Conservation (phyloP, 2,329 filamentous ascomycete genomes). For the Pseudogymnoascus sp. region DNA sequence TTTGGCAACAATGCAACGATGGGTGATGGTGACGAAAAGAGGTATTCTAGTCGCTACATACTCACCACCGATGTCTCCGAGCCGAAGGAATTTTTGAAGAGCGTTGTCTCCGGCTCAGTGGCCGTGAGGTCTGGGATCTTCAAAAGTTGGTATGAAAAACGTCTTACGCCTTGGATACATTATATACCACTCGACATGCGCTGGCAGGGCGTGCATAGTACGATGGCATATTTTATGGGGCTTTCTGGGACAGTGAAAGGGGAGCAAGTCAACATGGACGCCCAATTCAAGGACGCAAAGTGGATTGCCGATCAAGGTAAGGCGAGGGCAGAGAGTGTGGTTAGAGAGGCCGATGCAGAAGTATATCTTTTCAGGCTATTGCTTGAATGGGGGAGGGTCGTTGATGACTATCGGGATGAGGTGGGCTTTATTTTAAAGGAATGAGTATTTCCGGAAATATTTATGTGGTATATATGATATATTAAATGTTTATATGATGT, state of each 20-base stretch:
- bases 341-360: constrained; percentile 51
- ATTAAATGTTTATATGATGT: not conserved
- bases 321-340: constrained; percentile 46
- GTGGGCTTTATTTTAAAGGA: constrained; percentile 26
- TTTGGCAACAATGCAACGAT: constrained; percentile 23
- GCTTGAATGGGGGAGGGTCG: constrained; percentile 39
- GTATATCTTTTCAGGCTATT: constrained; percentile 49
- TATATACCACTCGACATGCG: constrained; percentile 53
- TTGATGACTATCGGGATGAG: constrained; percentile 34
- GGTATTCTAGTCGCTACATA: constrained; percentile 41
- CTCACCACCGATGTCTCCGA: constrained; percentile 50
- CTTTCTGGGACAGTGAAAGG: constrained; percentile 10
- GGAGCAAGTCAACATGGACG: constrained; percentile 7
- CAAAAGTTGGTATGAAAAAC: constrained; percentile 56
- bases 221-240: constrained; percentile 27
- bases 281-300: constrained; percentile 32
- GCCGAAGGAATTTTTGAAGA: constrained; percentile 42
- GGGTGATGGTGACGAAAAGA: constrained; percentile 32
- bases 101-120: constrained; percentile 43
- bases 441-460: not conserved
- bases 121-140: constrained; percentile 55
- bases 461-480: not conserved
- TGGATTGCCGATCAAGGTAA: constrained; percentile 46
- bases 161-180: constrained; percentile 54
- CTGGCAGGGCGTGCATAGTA: constrained; percentile 19